Conservation (phyloP, 2,329 filamentous ascomycete genomes). For the Clarireedia hainanense region DNA sequence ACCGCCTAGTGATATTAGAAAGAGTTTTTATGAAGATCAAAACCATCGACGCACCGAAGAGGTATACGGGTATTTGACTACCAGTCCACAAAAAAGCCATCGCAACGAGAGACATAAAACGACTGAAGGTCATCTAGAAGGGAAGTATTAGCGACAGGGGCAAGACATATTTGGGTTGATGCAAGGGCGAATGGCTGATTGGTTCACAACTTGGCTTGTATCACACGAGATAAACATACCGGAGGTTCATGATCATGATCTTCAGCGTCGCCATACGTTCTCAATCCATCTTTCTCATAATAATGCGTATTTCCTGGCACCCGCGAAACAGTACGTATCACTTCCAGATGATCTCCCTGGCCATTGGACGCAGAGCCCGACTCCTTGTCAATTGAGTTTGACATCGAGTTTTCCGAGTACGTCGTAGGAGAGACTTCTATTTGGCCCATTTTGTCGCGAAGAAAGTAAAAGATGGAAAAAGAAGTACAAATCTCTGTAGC, state of each 20-base stretch:
- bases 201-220: no score
- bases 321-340: constrained; percentile 1
- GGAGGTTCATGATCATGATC: constrained; percentile 40
- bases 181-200: constrained; percentile 27
- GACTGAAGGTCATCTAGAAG: constrained; percentile 44
- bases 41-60: constrained; percentile 33
- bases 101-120: constrained; percentile 48
- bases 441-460: neutral
- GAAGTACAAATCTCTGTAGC: no score
- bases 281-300: constrained; percentile 28
- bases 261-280: constrained; percentile 39
- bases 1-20: constrained; percentile 28
- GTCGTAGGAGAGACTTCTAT: neutral
- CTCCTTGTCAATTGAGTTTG: constrained; percentile 20
- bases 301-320: constrained; percentile 20
- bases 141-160: constrained; percentile 40
- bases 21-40: neutral
- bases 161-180: constrained; percentile 30
- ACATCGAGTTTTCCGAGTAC: constrained; percentile 12
- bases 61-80: constrained; percentile 51
- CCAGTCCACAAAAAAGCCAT: constrained; percentile 56
- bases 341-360: neutral
- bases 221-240: constrained; percentile 25
- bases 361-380: neutral
- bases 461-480: neutral